Evolutionary conservation across 257 asterid species (phyloP).

Genomic region (Scutellaria barbata): DNA sequence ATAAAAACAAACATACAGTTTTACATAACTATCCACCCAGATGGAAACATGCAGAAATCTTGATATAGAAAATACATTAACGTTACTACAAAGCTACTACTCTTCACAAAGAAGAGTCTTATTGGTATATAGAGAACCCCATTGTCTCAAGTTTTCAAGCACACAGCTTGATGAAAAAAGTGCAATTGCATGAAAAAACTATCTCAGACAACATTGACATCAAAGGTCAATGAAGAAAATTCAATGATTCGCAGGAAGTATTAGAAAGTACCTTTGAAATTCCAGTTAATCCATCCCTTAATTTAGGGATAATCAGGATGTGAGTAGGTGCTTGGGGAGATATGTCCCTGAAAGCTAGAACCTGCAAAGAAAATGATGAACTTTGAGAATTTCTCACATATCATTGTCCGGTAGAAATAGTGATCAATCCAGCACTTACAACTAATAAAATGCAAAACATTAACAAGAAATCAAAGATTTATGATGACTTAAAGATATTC

Average conservation of each 20-base stretch:
- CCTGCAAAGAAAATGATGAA: slow-evolving; percentile 50
- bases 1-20: neutral
- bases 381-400: neutral
- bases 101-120: neutral
- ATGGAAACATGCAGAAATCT: neutral
- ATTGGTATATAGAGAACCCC: neutral
- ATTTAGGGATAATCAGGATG: slow-evolving; percentile 81
- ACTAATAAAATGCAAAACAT: neutral
- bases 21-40: neutral
- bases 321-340: slow-evolving; percentile 86
- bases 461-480: neutral
- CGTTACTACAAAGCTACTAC: neutral
- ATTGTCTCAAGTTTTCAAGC: neutral
- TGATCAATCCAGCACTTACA: neutral
- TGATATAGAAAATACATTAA: neutral
- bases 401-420: neutral
- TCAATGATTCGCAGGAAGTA: neutral
- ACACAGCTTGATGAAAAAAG: neutral
- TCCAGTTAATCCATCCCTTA: slow-evolving; percentile 79
- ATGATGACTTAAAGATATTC: neutral
- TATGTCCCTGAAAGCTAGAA: slow-evolving; percentile 93
- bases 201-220: neutral
- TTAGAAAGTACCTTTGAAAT: slow-evolving; percentile 58
- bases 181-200: neutral
- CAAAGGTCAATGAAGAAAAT: neutral